Conservation (phyloP, 2,329 filamentous ascomycete species). For the Phoma sp. region DNA sequence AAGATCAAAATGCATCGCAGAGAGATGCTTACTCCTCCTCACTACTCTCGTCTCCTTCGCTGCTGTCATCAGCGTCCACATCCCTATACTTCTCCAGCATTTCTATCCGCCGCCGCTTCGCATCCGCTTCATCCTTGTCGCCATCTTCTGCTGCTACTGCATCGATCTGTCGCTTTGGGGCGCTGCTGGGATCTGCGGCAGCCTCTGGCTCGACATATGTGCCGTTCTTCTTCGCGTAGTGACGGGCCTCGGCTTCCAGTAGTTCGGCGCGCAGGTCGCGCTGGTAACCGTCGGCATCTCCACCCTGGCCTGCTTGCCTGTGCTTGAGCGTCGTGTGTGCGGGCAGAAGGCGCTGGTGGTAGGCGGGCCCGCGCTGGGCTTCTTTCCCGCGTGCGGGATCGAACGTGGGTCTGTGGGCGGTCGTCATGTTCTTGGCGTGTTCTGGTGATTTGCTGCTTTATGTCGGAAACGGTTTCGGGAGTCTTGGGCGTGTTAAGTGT, state of each 20-base stretch:
- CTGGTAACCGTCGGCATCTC: conserved; percentile 70
- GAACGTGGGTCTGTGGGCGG: conserved; percentile 86
- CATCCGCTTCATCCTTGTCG: conserved; percentile 73
- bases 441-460: neutral
- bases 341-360: conserved; percentile 93
- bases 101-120: conserved; percentile 74
- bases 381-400: conserved; percentile 97
- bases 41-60: conserved; percentile 60
- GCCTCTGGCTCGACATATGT: conserved; percentile 58
- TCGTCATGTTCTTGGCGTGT: conserved; percentile 50
- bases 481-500: conserved; percentile 32
- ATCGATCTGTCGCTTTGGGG: conserved; percentile 70
- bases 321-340: conserved; percentile 89
- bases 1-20: neutral
- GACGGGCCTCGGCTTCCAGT: conserved; percentile 82
- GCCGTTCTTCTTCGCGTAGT: conserved; percentile 85
- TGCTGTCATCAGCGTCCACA: conserved; percentile 78
- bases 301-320: conserved; percentile 86
- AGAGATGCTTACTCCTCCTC: conserved; percentile 60
- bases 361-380: conserved; percentile 87
- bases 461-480: conserved; percentile 33
- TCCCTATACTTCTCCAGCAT: conserved; percentile 88
- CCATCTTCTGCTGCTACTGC: conserved; percentile 49
- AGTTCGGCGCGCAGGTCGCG: conserved; percentile 91
- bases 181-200: conserved; percentile 48